Evolutionary conservation across 306 rosid genomes (phyloP).

Genomic region (Prunus mongolica): DNA sequence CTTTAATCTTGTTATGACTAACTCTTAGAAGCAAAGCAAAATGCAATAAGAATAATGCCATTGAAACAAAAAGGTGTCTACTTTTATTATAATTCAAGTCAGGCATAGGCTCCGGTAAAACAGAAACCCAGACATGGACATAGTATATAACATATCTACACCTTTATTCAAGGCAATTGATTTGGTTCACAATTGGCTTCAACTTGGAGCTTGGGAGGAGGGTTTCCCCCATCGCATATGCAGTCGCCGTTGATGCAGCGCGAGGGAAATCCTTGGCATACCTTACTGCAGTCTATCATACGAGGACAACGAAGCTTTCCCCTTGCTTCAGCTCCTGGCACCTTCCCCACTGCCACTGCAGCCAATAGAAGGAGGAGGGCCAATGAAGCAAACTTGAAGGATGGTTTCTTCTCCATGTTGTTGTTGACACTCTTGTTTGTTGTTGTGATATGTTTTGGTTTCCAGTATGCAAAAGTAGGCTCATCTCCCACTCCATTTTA

Average conservation of each 20-base stretch:
- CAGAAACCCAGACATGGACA: background rate
- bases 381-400: background rate
- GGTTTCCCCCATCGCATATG: background rate
- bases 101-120: too few species aligned
- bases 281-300: slow-evolving; percentile 21
- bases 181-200: background rate
- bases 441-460: background rate
- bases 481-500: background rate
- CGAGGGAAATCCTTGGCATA: slow-evolving; percentile 24
- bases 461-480: background rate
- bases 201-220: background rate
- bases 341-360: slow-evolving; percentile 4
- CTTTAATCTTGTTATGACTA: background rate
- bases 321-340: slow-evolving; percentile 16
- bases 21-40: background rate
- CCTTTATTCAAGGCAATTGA: background rate
- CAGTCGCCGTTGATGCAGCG: slow-evolving; percentile 17
- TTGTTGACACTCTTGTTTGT: background rate
- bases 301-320: slow-evolving; percentile 8
- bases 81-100: background rate
- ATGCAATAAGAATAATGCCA: background rate
- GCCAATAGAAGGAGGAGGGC: background rate
- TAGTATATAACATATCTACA: too few species aligned
- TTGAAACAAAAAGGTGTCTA: background rate
- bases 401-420: slow-evolving; percentile 6